Evolutionary conservation across 2,329 filamentous ascomycete species (phyloP), one percentile per base, ranked within the genome.

Genomic region (Sporothrix euskadiensis): DNA sequence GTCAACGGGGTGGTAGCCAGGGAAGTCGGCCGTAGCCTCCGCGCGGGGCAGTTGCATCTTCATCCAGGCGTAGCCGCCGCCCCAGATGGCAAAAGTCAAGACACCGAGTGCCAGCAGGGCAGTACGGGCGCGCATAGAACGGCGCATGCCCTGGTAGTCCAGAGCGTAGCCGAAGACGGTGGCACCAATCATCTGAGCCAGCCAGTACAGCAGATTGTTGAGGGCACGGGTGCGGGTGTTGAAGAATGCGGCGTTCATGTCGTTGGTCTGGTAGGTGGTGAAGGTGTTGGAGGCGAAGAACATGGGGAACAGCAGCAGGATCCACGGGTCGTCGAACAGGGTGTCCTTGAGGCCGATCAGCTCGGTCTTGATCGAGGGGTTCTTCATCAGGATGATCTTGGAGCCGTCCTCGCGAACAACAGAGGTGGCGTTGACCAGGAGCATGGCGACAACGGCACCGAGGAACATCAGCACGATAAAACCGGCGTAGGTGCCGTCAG

Each of bases 311-410:
- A 95, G 86, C 22, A 91, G 81, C 72, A 94, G 75, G 78, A 96
- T 91, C 83, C 91, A 94, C 6, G 89, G 89, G 77, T 96, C 91
- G 44, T 85, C 85, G 69, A 83, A 83, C 73, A 97, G 83, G 0
- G 92, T 93, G 81, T 96, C 87, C 81, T 86, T 91, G 2, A 97
- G 88, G 72, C 94, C 94, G 22, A 87, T 76, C 75, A 97, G 82
- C 82, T 97, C 94, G 3, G 92, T 90, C 79, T 89, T 88, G 92
- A 92, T 97, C 70, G 92, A 92, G 3, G 94, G 94, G 82, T 97
- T 92, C 85, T 96, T 95, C 92, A 95, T 97, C 75, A 94, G 83
- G 75, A 97, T 94, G 79, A 97, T 90, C 74, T 89, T 88, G 73
- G 91, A 91, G 74, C 93, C 93, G 80, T 97, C 93, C 52, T 87